Evolutionary conservation across 129 eudicot species (phyloP).

Genomic region (Arctium lappa): DNA sequence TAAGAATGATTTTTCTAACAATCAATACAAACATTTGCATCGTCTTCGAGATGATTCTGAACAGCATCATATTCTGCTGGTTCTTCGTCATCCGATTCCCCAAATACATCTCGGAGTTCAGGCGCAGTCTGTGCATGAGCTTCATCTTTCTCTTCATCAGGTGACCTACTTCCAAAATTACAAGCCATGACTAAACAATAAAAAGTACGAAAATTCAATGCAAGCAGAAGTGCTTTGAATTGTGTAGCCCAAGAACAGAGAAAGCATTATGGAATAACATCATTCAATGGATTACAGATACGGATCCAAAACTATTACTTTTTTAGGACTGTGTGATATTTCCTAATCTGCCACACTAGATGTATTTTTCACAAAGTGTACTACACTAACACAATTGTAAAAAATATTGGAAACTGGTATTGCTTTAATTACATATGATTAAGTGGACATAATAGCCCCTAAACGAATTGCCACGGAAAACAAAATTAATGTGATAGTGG

Average conservation of each 20-base stretch:
- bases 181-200: background rate
- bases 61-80: constrained; percentile 63
- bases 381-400: background rate
- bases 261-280: background rate
- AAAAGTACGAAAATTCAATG: constrained; percentile 1
- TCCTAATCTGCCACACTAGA: constrained; percentile 7
- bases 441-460: background rate
- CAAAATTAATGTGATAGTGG: background rate
- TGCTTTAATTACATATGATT: background rate
- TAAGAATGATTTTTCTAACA: background rate
- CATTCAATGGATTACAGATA: background rate
- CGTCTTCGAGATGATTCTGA: constrained; percentile 65
- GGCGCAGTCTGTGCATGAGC: constrained; percentile 69
- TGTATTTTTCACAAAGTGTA: background rate
- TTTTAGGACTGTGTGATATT: background rate
- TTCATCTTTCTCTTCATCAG: constrained; percentile 77
- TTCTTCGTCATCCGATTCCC: constrained; percentile 96
- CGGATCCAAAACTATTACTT: background rate
- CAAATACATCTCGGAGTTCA: constrained; percentile 96
- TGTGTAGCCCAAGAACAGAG: background rate
- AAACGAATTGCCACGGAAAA: background rate
- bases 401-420: background rate
- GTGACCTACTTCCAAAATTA: constrained; percentile 43
- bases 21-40: constrained; percentile 55
- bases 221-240: background rate